Conservation (phyloP, 495 filamentous ascomycete genomes). For the Xylaria longipes region DNA sequence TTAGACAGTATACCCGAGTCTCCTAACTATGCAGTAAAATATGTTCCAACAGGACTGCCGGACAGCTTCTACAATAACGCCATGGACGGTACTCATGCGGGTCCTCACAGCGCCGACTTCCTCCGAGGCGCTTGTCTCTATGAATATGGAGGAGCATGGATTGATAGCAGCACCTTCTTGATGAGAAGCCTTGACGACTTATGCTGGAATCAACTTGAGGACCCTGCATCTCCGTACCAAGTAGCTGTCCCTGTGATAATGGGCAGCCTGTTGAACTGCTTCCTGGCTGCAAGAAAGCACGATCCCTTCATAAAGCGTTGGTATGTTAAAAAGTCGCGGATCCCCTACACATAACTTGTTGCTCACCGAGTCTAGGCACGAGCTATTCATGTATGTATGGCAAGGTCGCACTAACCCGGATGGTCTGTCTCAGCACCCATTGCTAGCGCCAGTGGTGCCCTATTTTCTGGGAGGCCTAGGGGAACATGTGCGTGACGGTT, state of each 20-base stretch:
- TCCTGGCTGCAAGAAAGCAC: conserved; percentile 35
- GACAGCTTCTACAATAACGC: conserved; percentile 33
- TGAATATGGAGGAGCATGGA: conserved; percentile 35
- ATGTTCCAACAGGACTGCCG: conserved; percentile 28
- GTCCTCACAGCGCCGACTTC: conserved; percentile 42
- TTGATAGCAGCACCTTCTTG: conserved; percentile 39
- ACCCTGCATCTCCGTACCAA: conserved; percentile 31
- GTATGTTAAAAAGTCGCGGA: conserved; percentile 1
- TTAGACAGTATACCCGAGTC: conserved; percentile 9
- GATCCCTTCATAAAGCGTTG: conserved; percentile 39
- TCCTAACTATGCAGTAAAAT: conserved; percentile 15
- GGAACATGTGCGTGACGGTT: too few relatives aligned
- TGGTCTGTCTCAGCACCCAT: conserved; percentile 30
- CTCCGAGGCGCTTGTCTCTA: conserved; percentile 39
- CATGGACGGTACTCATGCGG: conserved; percentile 37
- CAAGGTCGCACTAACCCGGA: conserved; percentile 27
- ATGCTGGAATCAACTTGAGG: conserved; percentile 41
- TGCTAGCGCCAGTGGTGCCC: conserved; percentile 15
- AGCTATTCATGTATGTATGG: conserved; percentile 37
- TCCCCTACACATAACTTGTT: neutral
- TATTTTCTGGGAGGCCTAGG: neutral
- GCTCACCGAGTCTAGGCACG: conserved; percentile 20
- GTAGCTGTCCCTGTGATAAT: conserved; percentile 34
- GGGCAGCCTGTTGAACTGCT: conserved; percentile 33
- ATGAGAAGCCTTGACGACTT: conserved; percentile 37